Evolutionary conservation across 768 basidiomycete genomes (phyloP).

Genomic region (Scleroderma bovista): DNA sequence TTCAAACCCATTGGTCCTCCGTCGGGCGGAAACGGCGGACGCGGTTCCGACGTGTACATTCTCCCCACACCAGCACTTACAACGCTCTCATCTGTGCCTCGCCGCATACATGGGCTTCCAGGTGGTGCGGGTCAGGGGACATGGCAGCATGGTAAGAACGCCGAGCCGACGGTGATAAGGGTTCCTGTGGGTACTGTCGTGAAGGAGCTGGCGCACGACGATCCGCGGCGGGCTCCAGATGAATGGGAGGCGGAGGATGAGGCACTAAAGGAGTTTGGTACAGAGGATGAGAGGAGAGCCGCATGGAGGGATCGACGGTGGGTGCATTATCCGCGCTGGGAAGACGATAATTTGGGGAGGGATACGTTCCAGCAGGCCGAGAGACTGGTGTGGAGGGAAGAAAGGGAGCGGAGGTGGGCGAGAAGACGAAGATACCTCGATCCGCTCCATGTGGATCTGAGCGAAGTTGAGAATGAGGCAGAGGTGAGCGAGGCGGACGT

Average conservation of each 20-base stretch:
- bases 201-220: constrained; percentile 62
- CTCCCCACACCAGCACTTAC: constrained; percentile 73
- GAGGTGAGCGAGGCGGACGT: constrained; percentile 37
- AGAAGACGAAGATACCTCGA: constrained; percentile 36
- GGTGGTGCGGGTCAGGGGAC: constrained; percentile 78
- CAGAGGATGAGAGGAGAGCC: constrained; percentile 41
- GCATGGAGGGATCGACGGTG: constrained; percentile 63
- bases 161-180: constrained; percentile 63
- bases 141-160: constrained; percentile 80
- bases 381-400: constrained; percentile 49
- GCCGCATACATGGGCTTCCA: constrained; percentile 57
- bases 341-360: constrained; percentile 56
- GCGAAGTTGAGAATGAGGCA: constrained; percentile 39
- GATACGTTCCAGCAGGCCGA: constrained; percentile 73
- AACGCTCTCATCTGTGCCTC: constrained; percentile 67
- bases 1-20: constrained; percentile 81
- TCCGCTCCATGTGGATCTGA: constrained; percentile 59
- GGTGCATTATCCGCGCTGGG: constrained; percentile 73
- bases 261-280: constrained; percentile 41
- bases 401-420: constrained; percentile 50
- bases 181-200: constrained; percentile 93
- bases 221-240: constrained; percentile 58
- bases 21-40: constrained; percentile 89
- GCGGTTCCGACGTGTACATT: constrained; percentile 84
- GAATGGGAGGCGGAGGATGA: constrained; percentile 74